phyloP scores from a whole-genome alignment of 78 protist species.

The Bodo saltans region DNA sequence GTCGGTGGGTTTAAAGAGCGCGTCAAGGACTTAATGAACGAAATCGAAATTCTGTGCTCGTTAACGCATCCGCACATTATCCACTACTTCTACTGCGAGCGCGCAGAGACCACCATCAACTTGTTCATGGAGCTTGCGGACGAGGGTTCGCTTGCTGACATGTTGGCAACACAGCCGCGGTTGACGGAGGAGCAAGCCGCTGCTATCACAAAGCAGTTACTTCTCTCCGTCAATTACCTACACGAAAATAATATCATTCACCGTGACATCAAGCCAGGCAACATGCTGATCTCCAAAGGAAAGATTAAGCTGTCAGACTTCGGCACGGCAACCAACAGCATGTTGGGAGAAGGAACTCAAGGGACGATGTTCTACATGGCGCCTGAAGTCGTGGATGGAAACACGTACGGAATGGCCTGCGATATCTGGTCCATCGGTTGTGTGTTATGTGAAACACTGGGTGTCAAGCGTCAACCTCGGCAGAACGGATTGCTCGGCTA shows the following conservation, averaged over 20 bases:
- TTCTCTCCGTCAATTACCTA: too few relatives aligned
- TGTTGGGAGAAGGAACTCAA: too few relatives aligned
- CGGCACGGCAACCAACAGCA: conserved; percentile 28
- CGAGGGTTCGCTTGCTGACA: too few relatives aligned
- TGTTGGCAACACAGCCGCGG: too few relatives aligned
- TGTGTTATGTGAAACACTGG: not conserved
- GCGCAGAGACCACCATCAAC: not conserved
- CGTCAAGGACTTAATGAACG: not conserved
- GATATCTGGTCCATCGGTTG: conserved; percentile 26
- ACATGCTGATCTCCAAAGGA: conserved; percentile 11
- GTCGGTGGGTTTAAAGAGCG: too few relatives aligned
- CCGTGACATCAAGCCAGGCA: conserved; percentile 50
- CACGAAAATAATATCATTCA: too few relatives aligned
- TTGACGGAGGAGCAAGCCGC: too few relatives aligned
- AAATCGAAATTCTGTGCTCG: not conserved
- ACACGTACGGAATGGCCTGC: not conserved
- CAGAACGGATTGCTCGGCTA: too few relatives aligned
- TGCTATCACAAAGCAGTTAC: too few relatives aligned
- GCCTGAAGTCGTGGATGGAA: conserved; percentile 10
- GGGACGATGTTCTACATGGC: conserved; percentile 17
- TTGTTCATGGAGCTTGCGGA: conserved; percentile 42
- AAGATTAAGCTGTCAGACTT: not conserved
- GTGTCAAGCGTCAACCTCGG: too few relatives aligned
- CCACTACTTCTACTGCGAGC: conserved; percentile 24
- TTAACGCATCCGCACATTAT: conserved; percentile 25